Evolutionary conservation across 2,329 filamentous ascomycete genomes (phyloP), one percentile per base, ranked within the genome.

Genomic region (Cercospora brassicicola): DNA sequence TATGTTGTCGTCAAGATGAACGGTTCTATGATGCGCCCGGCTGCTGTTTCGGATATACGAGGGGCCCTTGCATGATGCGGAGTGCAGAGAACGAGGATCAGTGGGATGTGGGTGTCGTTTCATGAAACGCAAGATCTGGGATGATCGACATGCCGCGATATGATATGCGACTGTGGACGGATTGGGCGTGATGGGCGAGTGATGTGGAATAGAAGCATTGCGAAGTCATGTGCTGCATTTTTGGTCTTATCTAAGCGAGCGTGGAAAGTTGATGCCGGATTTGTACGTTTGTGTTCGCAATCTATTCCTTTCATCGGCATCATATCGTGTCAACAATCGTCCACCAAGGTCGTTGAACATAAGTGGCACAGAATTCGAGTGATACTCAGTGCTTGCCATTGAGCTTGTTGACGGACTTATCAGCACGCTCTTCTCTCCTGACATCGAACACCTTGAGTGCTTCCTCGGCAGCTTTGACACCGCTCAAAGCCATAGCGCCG

Each of bases 391-490:
- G 28, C 61, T 55, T 53, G 42, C 9, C 45, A 36, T 62, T 62
- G 36, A n/a, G 6, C 36, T 11, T 28, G 36, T 63, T 55, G 60
- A 31, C 13, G 1, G 30, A 62, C 45, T 61, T 64, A 79, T 87
- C 81, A n/a, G 85, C 86, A 75, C 93, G 93, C 85, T 95, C 87
- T 75, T 87, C 87, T 87, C 92, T 90, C 74, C 93, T 89, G 73
- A 88, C 81, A 42, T 95, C 92, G 74, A 92, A 93, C 66, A 96
- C 86, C 73, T 85, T 87, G 72, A 96, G 82, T 0, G 90, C 91
- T 81, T 94, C 93, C 83, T 97, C 93, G 9, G 93, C 93, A 76
- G 93, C 93, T 86, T 96, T 96, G 76, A 96, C 91, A 73, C 93
- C 93, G 66, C 87, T 90, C 45, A 96, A 85, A 20, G 87, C 92